These are phyloP conservation scores for Colletotrichum melonis DNA, from an alignment of 2,329 filamentous ascomycete species.

Conservation along the genomic window DNA sequence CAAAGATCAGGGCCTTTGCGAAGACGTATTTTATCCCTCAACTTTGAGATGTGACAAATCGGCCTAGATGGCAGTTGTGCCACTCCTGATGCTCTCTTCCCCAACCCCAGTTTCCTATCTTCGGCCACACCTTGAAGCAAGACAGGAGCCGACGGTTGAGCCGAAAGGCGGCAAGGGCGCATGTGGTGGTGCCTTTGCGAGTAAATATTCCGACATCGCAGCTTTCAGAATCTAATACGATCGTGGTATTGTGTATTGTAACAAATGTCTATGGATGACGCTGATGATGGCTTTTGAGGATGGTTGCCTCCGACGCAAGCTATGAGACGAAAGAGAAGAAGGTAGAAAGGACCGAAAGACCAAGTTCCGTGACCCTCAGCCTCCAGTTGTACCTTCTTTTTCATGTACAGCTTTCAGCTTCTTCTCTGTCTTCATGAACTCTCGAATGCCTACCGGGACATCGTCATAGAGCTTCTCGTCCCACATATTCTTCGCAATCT, in stretches of 20 bases:
- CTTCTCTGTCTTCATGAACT: slow-evolving; percentile 99
- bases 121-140: no score
- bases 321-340: background rate
- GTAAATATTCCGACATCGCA: background rate
- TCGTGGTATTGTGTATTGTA: background rate
- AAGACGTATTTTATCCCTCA: no score
- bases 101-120: no score
- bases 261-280: slow-evolving; percentile 17
- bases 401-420: slow-evolving; percentile 80
- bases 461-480: slow-evolving; percentile 79
- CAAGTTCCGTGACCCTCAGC: slow-evolving; percentile 43
- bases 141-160: no score
- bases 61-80: no score
- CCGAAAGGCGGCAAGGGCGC: no score
- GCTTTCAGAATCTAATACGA: background rate
- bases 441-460: slow-evolving; percentile 91
- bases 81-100: no score
- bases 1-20: no score
- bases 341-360: background rate
- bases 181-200: no score
- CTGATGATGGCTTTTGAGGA: slow-evolving; percentile 4
- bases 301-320: slow-evolving; percentile 9
- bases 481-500: slow-evolving; percentile 64
- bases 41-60: no score
- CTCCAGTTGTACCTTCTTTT: slow-evolving; percentile 62